Evolutionary conservation across 23 red algal genomes (phyloP).

Genomic region (Gracilariopsis chorda): DNA sequence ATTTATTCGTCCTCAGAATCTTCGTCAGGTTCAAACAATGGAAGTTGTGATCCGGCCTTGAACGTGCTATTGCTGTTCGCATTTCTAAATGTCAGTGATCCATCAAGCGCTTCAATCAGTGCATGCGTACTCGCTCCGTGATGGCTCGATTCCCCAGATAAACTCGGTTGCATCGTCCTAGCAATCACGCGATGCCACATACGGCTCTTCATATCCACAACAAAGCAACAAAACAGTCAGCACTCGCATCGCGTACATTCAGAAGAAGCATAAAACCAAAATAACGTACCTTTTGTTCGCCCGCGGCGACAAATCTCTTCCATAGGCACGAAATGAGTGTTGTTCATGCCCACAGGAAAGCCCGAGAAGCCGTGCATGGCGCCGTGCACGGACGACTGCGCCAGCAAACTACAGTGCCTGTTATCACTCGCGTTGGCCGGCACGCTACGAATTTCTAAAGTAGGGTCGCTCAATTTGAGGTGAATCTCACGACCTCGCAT

Average conservation of each 20-base stretch:
- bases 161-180: slow-evolving; percentile 83
- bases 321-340: slow-evolving; percentile 93
- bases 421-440: slow-evolving; percentile 87
- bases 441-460: slow-evolving; percentile 91
- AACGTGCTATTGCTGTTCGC: neutral
- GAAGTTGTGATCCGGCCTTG: neutral
- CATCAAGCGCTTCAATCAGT: neutral
- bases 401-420: slow-evolving; percentile 86
- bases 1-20: neutral
- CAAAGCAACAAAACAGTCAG: neutral
- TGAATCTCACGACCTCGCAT: slow-evolving; percentile 67
- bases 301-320: slow-evolving; percentile 70
- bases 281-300: slow-evolving; percentile 66
- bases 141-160: neutral
- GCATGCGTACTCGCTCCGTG: neutral
- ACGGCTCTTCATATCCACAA: slow-evolving; percentile 81
- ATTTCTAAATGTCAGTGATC: neutral
- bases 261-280: no score
- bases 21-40: neutral
- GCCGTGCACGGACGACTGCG: slow-evolving; percentile 89
- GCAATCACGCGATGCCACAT: slow-evolving; percentile 99
- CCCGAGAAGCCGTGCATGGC: slow-evolving; percentile 89
- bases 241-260: no score
- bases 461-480: slow-evolving; percentile 94
- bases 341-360: slow-evolving; percentile 85